Percentiles rank a stretch among this genome's conserved stretches.
phyloP scores from a whole-genome alignment of 208 protist species.

The Acanthamoeba polyphaga region DNA sequence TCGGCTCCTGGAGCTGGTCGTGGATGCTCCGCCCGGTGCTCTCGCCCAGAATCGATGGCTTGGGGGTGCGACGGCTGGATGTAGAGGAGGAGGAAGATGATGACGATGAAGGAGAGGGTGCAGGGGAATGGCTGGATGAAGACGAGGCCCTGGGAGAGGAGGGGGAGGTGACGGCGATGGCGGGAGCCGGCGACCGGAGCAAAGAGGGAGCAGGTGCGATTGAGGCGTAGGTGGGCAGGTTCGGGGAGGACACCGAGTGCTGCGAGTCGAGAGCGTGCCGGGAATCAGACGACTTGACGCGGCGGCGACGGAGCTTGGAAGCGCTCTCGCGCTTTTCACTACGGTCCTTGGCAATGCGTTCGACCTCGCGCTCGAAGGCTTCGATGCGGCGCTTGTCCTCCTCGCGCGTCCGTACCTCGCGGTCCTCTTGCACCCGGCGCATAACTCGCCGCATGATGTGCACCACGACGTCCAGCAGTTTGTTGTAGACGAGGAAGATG shows the following conservation, averaged over 20 bases:
- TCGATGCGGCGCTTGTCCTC: conserved; percentile 5
- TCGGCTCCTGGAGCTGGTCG: not conserved
- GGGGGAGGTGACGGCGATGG: not conserved
- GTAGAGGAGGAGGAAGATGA: not conserved
- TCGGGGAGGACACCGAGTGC: not conserved
- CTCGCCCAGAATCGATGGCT: not conserved
- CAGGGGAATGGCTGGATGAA: no score
- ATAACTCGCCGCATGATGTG: not conserved
- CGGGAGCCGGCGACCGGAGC: not conserved
- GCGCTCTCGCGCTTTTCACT: not conserved
- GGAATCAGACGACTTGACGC: not conserved
- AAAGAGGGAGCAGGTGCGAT: not conserved
- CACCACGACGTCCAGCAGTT: not conserved
- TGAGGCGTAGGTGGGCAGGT: not conserved
- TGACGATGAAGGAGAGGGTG: not conserved
- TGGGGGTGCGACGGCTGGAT: not conserved
- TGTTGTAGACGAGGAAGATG: conserved; percentile 72
- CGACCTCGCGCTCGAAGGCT: not conserved
- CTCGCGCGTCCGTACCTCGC: not conserved
- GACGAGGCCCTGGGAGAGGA: not conserved
- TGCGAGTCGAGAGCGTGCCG: not conserved
- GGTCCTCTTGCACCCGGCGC: not conserved
- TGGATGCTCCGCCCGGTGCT: conserved; percentile 13
- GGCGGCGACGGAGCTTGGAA: not conserved
- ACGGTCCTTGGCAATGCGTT: not conserved